A percentile compares a stretch with the other conserved stretches of the same genome.
Evolutionary conservation across 2,329 filamentous ascomycete genomes (phyloP).

Genomic region (Paracoccidioides lutzii): DNA sequence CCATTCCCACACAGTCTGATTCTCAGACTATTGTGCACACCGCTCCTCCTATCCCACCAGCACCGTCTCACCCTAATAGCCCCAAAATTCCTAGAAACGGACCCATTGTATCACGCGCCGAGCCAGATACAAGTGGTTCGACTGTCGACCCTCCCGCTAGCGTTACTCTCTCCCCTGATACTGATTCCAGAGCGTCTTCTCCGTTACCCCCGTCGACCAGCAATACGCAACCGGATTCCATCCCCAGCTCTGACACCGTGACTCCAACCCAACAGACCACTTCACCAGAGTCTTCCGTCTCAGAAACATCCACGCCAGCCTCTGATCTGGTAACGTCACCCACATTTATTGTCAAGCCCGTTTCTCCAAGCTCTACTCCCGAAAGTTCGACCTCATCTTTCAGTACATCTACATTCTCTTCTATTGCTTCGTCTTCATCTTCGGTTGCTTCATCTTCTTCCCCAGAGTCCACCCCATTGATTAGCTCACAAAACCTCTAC

Average conservation of each 20-base stretch:
- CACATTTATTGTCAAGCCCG: background rate
- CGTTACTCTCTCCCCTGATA: background rate
- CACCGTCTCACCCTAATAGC: background rate
- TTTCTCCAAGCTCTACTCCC: background rate
- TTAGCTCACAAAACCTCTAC: no score
- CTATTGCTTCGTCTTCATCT: no score
- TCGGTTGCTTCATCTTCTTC: no score
- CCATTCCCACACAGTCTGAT: constrained; percentile 13
- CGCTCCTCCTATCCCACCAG: background rate
- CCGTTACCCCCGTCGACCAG: background rate
- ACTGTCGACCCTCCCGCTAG: background rate
- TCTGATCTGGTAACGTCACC: background rate
- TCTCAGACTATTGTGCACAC: constrained; percentile 7
- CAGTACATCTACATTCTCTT: no score
- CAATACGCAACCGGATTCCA: background rate
- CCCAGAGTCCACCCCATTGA: no score
- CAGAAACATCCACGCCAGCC: background rate
- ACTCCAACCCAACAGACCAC: background rate
- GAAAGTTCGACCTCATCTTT: background rate
- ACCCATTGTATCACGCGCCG: background rate
- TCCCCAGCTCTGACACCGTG: background rate
- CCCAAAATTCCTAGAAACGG: background rate
- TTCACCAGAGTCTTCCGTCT: background rate
- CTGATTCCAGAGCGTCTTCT: background rate
- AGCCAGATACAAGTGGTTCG: background rate